phyloP scores from a whole-genome alignment of 768 basidiomycete genomes.

The Xanthoconium purpureum region DNA sequence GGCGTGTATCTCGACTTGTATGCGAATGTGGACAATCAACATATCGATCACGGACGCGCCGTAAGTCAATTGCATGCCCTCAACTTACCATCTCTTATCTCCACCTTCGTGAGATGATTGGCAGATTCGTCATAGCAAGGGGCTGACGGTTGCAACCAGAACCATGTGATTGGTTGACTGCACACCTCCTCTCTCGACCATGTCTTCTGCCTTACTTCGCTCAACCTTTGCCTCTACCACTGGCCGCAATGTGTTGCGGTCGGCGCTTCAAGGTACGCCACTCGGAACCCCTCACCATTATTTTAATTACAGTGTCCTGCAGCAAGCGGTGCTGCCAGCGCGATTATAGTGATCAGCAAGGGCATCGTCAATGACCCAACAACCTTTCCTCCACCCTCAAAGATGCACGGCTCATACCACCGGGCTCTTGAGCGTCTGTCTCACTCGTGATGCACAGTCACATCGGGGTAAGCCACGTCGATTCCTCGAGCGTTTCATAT shows the following conservation, averaged over 20 bases:
- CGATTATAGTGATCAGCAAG: constrained; percentile 67
- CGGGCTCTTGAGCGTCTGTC: constrained; percentile 91
- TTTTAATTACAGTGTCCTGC: too few relatives aligned
- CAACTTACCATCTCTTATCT: too few relatives aligned
- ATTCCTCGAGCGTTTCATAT: neutral
- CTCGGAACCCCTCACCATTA: neutral
- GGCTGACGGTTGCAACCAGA: neutral
- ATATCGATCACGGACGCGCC: too few relatives aligned
- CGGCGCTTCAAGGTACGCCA: constrained; percentile 40
- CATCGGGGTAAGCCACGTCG: constrained; percentile 65
- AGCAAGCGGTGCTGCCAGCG: constrained; percentile 42
- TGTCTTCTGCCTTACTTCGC: constrained; percentile 52
- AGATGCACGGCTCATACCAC: constrained; percentile 85
- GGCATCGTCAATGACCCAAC: constrained; percentile 97
- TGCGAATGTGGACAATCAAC: too few relatives aligned
- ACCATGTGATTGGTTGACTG: neutral
- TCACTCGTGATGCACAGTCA: constrained; percentile 93
- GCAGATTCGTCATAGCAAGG: too few relatives aligned
- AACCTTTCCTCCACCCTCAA: constrained; percentile 78
- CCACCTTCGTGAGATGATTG: too few relatives aligned
- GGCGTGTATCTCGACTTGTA: too few relatives aligned
- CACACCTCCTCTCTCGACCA: constrained; percentile 13
- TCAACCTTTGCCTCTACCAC: constrained; percentile 39
- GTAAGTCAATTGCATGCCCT: too few relatives aligned
- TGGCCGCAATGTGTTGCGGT: constrained; percentile 40